Percentiles rank a stretch among this genome's conserved stretches.
Evolutionary conservation across 805 yeast species (phyloP).

Genomic region (Sugiyamaella chiloensis): DNA sequence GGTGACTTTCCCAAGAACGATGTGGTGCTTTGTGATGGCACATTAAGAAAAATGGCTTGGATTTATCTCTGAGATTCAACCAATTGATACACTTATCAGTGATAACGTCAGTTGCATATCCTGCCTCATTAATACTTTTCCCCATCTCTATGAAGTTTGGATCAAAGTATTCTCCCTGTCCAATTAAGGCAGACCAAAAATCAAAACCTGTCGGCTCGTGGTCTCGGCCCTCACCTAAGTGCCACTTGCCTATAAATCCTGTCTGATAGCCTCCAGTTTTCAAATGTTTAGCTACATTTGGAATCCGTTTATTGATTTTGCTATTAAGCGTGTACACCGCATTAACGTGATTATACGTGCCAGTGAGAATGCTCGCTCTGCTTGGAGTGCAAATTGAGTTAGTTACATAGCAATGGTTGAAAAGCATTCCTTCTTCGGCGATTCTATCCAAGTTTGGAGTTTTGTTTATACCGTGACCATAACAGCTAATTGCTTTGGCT

Average conservation of each 20-base stretch:
- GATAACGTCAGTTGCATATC: conserved; percentile 9
- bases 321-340: conserved; percentile 6
- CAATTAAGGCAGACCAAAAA: neutral
- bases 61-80: neutral
- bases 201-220: conserved; percentile 6
- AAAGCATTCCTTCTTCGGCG: conserved; percentile 4
- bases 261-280: conserved; percentile 9
- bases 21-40: conserved; percentile 10
- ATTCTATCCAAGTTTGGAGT: conserved; percentile 5
- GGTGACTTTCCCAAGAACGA: conserved; percentile 7
- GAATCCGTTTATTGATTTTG: conserved; percentile 2
- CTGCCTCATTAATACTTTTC: neutral
- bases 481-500: conserved; percentile 11
- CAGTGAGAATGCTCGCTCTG: conserved; percentile 13
- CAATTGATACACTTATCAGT: conserved; percentile 6
- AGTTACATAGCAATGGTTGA: conserved; percentile 8
- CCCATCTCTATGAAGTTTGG: conserved; percentile 6
- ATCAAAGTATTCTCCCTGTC: conserved; percentile 4
- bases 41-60: conserved; percentile 5
- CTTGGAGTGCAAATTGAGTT: conserved; percentile 11
- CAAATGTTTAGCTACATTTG: conserved; percentile 3
- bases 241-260: conserved; percentile 13
- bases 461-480: conserved; percentile 3
- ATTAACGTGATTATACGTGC: conserved; percentile 13
- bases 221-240: conserved; percentile 7